Percentiles rank a stretch among this genome's conserved stretches.
Evolutionary conservation across 1,284 basidiomycete species (phyloP).

Genomic region (Pyrrhoderma noxium): DNA sequence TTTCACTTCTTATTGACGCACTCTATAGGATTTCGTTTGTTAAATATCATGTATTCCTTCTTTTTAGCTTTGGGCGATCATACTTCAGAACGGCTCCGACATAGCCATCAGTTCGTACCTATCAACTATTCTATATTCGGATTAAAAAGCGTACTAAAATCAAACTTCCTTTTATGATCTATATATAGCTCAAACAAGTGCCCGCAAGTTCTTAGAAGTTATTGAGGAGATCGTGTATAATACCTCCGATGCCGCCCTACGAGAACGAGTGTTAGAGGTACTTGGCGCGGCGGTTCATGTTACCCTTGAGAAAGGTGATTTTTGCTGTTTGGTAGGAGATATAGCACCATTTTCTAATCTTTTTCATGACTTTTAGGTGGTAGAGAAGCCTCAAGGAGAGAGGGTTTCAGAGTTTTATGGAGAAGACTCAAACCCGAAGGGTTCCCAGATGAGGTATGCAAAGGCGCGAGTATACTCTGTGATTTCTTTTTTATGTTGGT

Average conservation of each 20-base stretch:
- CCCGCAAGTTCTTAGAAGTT: constrained; percentile 70
- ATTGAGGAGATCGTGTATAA: constrained; percentile 61
- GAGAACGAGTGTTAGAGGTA: constrained; percentile 63
- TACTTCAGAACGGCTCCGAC: constrained; percentile 65
- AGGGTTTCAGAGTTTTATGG: constrained; percentile 14
- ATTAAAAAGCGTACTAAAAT: background rate
- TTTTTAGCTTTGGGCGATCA: constrained; percentile 71
- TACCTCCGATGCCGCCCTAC: constrained; percentile 60
- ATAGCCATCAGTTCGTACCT: constrained; percentile 39
- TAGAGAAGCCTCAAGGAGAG: constrained; percentile 12
- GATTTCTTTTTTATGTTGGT: background rate
- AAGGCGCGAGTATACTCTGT: background rate
- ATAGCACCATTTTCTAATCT: too few relatives aligned
- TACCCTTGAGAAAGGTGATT: constrained; percentile 39
- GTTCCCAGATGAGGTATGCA: constrained; percentile 42
- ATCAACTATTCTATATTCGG: background rate
- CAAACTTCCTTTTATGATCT: background rate
- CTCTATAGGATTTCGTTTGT: constrained; percentile 5
- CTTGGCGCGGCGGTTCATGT: constrained; percentile 66
- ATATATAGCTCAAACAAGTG: constrained; percentile 45
- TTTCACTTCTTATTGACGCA: background rate
- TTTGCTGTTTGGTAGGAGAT: background rate
- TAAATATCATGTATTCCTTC: background rate
- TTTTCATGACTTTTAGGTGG: background rate
- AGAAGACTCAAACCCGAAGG: constrained; percentile 11